phyloP scores from a whole-genome alignment of 495 filamentous ascomycete genomes.

The Hyphodiscus hymeniophilus region DNA sequence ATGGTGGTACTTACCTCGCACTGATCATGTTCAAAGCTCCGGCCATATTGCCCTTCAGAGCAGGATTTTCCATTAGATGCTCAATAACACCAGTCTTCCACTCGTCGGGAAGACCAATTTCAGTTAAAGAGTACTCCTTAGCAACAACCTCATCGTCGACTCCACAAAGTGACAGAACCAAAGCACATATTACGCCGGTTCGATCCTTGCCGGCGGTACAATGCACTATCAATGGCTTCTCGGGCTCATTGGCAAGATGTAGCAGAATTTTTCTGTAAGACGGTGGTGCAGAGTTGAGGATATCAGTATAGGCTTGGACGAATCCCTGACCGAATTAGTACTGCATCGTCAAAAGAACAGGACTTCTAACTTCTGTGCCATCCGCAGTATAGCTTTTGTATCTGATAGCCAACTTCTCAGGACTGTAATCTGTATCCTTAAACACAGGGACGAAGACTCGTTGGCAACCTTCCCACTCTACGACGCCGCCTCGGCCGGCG shows the following conservation, averaged over 20 bases:
- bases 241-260: constrained; percentile 20
- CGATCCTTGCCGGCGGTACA: constrained; percentile 59
- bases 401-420: constrained; percentile 39
- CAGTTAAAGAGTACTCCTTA: constrained; percentile 54
- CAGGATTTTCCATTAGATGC: constrained; percentile 32
- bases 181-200: constrained; percentile 53
- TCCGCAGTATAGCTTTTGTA: constrained; percentile 35
- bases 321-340: constrained; percentile 19
- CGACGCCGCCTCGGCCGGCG: constrained; percentile 20
- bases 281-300: constrained; percentile 17
- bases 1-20: constrained; percentile 32
- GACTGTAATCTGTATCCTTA: constrained; percentile 45
- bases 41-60: constrained; percentile 28
- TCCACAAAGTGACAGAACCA: constrained; percentile 50
- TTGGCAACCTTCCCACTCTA: constrained; percentile 40
- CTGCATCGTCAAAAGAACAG: neutral
- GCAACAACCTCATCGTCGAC: constrained; percentile 47
- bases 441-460: constrained; percentile 53
- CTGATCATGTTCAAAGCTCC: constrained; percentile 43
- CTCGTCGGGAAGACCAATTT: constrained; percentile 39
- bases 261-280: constrained; percentile 21
- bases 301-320: constrained; percentile 19
- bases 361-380: constrained; percentile 31
- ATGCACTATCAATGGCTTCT: constrained; percentile 42
- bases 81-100: constrained; percentile 34